Evolutionary conservation across 2,329 filamentous ascomycete species (phyloP), one percentile per base, ranked within the genome.

Genomic region (Huntiella moniliformis): DNA sequence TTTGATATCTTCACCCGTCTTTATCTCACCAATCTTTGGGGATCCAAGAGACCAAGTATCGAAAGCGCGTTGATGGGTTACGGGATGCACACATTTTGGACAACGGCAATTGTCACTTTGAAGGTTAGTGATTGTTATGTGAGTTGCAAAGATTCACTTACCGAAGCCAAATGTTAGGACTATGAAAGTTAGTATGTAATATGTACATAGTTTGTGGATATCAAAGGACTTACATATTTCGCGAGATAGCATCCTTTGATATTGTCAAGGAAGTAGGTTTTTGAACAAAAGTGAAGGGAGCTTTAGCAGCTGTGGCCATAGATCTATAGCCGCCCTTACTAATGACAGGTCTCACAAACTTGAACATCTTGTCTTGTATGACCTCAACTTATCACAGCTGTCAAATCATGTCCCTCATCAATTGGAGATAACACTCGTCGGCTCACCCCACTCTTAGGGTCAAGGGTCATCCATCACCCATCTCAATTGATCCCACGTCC

Each of bases 21-120:
- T n/a, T 8, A 13, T n/a, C 17, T 10, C 18, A n/a, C 10, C 17
- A 13, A 13, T 31, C 39, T 41, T 11, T 1, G 39, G 17, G 18
- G n/a, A 12, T n/a, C 28, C 32, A 12, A 13, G 18, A n/a, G 22
- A 13, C 17, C 65, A 65, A 1, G 63, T 65, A 35, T 67, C 56
- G 49, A 64, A 60, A 45, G 59, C 64, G 44, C 63, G 56, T 50
- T 67, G 64, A 53, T 60, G 56, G 11, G 64, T 67, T 38, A 63
- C 59, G 41, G 59, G 58, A 39, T 67, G 63, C 12, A 66, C 58
- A 43, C 64, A 67, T 40, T 57, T 42, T 2, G 48, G 53, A 51
- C 64, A 67, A n/a, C 61, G 61, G 50, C 64, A 67, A 42, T 65
- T 66, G 46, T 67, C 64, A 16, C 64, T 64, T 32, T 4, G n/a